Evolutionary conservation across 495 filamentous ascomycete genomes (phyloP), one percentile per base, ranked within the genome.

Genomic region (Achaetomiella virescens): DNA sequence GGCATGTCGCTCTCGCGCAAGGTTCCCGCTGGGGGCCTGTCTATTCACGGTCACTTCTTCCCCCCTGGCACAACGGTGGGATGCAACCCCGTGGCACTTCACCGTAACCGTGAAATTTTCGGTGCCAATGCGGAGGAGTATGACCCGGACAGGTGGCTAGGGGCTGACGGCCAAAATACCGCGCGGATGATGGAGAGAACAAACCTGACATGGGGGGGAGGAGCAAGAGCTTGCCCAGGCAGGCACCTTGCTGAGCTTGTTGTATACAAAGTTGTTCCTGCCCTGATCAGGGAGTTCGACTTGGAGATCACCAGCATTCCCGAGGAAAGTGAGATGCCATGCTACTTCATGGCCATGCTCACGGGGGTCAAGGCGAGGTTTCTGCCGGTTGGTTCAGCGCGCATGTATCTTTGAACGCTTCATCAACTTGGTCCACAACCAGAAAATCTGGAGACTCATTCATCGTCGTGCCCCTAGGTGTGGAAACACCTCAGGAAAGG

Each of bases 171-270:
- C 60, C 57, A 41, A 11, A 61, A 59, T 6, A 46, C 57, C 11
- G 62, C 61, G 36, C 47, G 62, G 36, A 67, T 63, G 27, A 79
- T 78, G 79, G 74, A 76, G 47, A 66, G 57, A 59, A 65, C 38
- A 42, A 75, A 71, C 58, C 66, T 81, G 14, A 72, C 69, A 25
- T 90, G 86, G 71, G 84, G 86, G 11, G 83, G 79, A 1, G 86
- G 86, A n/a, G 72, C 72, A 6, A 68, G 86, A 35, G 78, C 81
- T 3, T 89, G 86, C 66, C 85, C 88, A 52, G 86, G 86, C 4
- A 78, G 80, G 55, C 84, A 87, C 56, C 73, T 89, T 45, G 79
- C 79, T 24, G 72, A 83, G 64, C 58, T 88, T 63, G 78, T 88
- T 59, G 73, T 88, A 15, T 76, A 78, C 52, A 89, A 88, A 66